Evolutionary conservation across 2,329 filamentous ascomycete species (phyloP), one percentile per base, ranked within the genome.

Genomic region (Dactylonectria macrodidyma): DNA sequence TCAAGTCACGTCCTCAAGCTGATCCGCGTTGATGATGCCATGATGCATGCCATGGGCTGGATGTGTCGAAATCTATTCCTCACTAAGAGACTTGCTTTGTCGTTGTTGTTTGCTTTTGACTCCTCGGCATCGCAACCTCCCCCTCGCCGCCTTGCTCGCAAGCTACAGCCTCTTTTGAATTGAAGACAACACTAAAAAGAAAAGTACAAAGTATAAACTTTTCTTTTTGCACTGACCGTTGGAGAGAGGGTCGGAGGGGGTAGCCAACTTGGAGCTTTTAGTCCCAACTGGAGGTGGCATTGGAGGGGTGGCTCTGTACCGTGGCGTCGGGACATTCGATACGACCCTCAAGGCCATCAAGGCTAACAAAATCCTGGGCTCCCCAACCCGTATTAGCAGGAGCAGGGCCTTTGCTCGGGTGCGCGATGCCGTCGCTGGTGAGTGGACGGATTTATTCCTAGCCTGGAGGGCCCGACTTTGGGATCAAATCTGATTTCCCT

Each of bases 381-480:
- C 19, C 19, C 19, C 19, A 19, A 30, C 4, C 26, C 26, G 26
- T 30, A 30, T 30, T 30, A 7, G 26, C 26, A 30, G 26, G 4
- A 30, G 26, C 26, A 30, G 26, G 26, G 46, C 22, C 26, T 12
- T 36, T 51, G 46, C 41, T 59, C 50, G 56, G 62, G 50, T 52
- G 48, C 33, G 22, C 55, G 62, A 56, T 50, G 48, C 55, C 58
- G 41, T 26, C 46, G 19, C 52, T 46, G 19, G 6, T 22, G 52
- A 66, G 52, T 66, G 64, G 64, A 62, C 64, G 64, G 64, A 66
- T 66, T 66, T 62, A 62, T 54, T 36, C 26, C 26, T 19, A 50
- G 22, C 26, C 58, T 24, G 16, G 26, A n/a, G 8, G 26, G 22
- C 56, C 56, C 41, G 26, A 10, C 55, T 47, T 33, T 58, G 26